A percentile compares a stretch with the other conserved stretches of the same genome.
Conservation (phyloP, 2,329 filamentous ascomycete species). For the Trichoderma sp. region DNA sequence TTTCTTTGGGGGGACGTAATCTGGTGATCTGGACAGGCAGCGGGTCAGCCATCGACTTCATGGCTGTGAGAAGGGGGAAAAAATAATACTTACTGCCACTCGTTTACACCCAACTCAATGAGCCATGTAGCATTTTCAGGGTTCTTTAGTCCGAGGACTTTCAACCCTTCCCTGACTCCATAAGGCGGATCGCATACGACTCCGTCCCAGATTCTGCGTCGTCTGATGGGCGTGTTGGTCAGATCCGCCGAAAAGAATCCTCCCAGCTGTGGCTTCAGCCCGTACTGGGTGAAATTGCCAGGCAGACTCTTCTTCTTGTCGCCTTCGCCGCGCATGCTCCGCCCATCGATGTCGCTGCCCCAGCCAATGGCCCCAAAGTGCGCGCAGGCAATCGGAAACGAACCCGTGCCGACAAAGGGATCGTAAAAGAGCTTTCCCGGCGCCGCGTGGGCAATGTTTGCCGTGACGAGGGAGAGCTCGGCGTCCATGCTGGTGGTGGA, state of each 20-base stretch:
- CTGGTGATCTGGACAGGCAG: constrained; percentile 44
- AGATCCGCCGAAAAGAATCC: constrained; percentile 85
- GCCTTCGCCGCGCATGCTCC: constrained; percentile 77
- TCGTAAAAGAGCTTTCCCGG: constrained; percentile 90
- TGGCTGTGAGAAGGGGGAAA: not conserved
- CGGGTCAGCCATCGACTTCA: not conserved
- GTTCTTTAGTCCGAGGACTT: constrained; percentile 79
- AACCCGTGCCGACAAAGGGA: constrained; percentile 93
- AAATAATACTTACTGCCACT: constrained; percentile 66
- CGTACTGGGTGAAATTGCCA: constrained; percentile 86
- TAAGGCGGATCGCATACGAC: constrained; percentile 97
- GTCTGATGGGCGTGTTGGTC: constrained; percentile 77
- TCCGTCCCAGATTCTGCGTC: constrained; percentile 71
- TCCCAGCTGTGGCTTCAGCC: constrained; percentile 63
- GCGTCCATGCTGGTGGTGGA: constrained; percentile 97
- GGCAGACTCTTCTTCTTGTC: constrained; percentile 51
- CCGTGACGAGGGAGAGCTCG: constrained; percentile 86
- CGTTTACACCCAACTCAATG: constrained; percentile 67
- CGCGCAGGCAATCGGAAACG: constrained; percentile 85
- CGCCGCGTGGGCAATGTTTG: constrained; percentile 81
- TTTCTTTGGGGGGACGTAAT: constrained; percentile 83
- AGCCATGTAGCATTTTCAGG: constrained; percentile 60
- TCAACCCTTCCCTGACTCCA: constrained; percentile 87
- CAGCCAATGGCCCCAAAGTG: constrained; percentile 84
- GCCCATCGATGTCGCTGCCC: constrained; percentile 91